phyloP scores from a whole-genome alignment of 139 green algal species.

The Volvox reticuliferus region DNA sequence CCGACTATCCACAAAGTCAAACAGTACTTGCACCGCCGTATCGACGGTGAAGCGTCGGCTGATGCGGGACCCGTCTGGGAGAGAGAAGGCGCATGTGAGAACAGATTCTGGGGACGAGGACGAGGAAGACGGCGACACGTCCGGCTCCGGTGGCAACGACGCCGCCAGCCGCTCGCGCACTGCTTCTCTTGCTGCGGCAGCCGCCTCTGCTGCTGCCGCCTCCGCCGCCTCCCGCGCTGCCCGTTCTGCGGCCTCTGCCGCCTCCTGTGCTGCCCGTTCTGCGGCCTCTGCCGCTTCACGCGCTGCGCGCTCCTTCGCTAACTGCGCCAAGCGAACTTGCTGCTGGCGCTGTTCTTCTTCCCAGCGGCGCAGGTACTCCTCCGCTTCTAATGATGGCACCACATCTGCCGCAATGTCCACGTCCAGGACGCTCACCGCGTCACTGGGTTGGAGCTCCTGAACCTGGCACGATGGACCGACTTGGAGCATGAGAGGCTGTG shows the following conservation, averaged over 20 bases:
- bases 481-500: too few species aligned
- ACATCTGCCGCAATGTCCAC: slow-evolving; percentile 88
- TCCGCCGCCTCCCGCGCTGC: slow-evolving; percentile 43
- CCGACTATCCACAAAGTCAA: slow-evolving; percentile 77
- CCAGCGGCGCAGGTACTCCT: slow-evolving; percentile 51
- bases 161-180: slow-evolving; percentile 54
- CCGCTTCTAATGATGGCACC: slow-evolving; percentile 79
- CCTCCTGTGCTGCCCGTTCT: neutral
- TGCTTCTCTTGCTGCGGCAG: slow-evolving; percentile 6
- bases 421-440: slow-evolving; percentile 76
- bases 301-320: slow-evolving; percentile 30
- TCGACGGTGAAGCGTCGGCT: slow-evolving; percentile 67
- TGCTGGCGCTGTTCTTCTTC: slow-evolving; percentile 60
- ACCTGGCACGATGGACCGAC: slow-evolving; percentile 50
- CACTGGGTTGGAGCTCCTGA: slow-evolving; percentile 70
- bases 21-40: slow-evolving; percentile 64
- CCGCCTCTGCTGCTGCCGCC: slow-evolving; percentile 18
- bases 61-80: slow-evolving; percentile 77
- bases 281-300: slow-evolving; percentile 24
- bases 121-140: neutral
- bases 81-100: slow-evolving; percentile 67
- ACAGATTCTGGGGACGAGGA: neutral
- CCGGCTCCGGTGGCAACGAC: slow-evolving; percentile 67
- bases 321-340: slow-evolving; percentile 47
- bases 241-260: slow-evolving; percentile 5